Evolutionary conservation across 495 filamentous ascomycete species (phyloP).

Genomic region (Antarctomyces pellizariae): DNA sequence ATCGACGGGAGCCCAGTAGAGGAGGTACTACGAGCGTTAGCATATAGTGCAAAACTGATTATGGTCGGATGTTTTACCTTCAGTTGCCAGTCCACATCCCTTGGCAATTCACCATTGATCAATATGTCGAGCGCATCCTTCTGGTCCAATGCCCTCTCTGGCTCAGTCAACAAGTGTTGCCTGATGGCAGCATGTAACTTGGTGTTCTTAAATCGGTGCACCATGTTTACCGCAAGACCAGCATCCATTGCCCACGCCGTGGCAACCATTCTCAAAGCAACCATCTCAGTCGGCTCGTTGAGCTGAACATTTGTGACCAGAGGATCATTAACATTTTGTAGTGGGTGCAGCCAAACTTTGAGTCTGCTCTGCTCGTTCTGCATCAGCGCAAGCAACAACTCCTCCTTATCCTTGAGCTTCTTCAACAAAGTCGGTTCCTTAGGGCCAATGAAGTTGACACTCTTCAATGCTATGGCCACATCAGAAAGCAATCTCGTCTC

Average conservation of each 20-base stretch:
- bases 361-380: conserved; percentile 71
- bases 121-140: conserved; percentile 65
- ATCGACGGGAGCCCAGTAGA: conserved; percentile 88
- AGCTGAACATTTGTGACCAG: conserved; percentile 9
- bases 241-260: conserved; percentile 75
- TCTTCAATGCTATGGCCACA: conserved; percentile 36
- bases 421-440: conserved; percentile 29
- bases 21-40: conserved; percentile 44
- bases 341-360: conserved; percentile 71
- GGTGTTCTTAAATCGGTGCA: conserved; percentile 50
- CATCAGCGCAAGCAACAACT: conserved; percentile 51
- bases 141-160: conserved; percentile 55
- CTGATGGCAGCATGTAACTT: conserved; percentile 53
- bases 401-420: conserved; percentile 53
- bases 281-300: conserved; percentile 29
- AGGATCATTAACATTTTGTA: conserved; percentile 34
- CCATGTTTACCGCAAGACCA: conserved; percentile 61
- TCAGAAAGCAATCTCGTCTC: conserved; percentile 68
- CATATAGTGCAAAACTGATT: conserved; percentile 1
- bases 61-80: conserved; percentile 32
- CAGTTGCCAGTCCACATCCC: conserved; percentile 61
- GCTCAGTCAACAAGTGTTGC: conserved; percentile 53
- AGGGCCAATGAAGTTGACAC: conserved; percentile 29
- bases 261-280: conserved; percentile 34
- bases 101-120: conserved; percentile 48